A percentile compares a stretch with the other conserved stretches of the same genome.
Conservation (phyloP, 176 grass and related monocot species). For the Carex kokanica region DNA sequence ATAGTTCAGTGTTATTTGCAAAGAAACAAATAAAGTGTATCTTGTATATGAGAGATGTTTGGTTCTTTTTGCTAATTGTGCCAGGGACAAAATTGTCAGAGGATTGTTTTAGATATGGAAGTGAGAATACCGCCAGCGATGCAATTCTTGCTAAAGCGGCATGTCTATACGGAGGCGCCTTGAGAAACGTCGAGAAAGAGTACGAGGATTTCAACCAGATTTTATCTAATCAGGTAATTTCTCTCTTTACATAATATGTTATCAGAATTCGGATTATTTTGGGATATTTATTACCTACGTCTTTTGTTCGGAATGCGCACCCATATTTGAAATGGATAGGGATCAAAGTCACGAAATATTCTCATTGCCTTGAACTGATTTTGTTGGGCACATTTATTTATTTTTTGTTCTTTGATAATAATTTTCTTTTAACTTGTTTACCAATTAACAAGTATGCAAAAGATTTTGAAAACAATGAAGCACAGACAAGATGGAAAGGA, state of each 20-base stretch:
- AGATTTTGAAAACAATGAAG: not conserved
- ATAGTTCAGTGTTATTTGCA: not conserved
- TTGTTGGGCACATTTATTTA: not conserved
- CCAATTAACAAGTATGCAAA: not conserved
- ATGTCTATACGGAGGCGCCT: slow-evolving; percentile 75
- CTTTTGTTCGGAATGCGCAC: not conserved
- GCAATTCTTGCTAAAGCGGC: slow-evolving; percentile 71
- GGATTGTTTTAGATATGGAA: slow-evolving; percentile 94
- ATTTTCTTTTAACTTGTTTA: not conserved
- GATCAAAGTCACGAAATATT: not conserved
- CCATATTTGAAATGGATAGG: not conserved
- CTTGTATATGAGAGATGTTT: not conserved
- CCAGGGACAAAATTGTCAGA: slow-evolving; percentile 93
- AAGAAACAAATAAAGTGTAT: not conserved
- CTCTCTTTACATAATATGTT: not conserved
- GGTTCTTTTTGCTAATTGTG: not conserved
- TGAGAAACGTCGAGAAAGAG: slow-evolving; percentile 97
- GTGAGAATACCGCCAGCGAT: slow-evolving; percentile 62
- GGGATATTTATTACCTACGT: not conserved
- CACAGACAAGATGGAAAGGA: not conserved
- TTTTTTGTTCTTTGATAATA: not conserved
- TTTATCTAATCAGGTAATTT: slow-evolving; percentile 75
- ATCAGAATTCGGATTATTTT: not conserved
- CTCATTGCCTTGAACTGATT: not conserved
- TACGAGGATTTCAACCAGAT: slow-evolving; percentile 76